phyloP scores from a whole-genome alignment of 179 eudicot species.

The Heliamphora pulchella region DNA sequence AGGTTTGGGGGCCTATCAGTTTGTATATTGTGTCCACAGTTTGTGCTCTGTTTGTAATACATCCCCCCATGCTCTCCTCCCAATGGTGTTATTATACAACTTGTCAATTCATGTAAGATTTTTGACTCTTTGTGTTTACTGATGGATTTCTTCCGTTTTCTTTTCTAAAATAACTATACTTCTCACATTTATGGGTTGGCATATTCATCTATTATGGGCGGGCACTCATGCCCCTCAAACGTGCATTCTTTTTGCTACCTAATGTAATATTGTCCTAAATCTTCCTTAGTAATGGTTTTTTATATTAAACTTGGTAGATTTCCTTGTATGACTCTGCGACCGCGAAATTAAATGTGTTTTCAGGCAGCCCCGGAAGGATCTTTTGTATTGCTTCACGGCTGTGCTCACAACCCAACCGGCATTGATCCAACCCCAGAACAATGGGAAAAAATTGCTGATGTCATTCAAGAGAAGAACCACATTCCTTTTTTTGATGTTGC shows the following conservation, averaged over 20 bases:
- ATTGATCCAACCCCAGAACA: conserved; percentile 94
- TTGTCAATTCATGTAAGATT: conserved; percentile 7
- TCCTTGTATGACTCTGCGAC: neutral
- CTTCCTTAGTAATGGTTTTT: neutral
- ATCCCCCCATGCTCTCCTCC: neutral
- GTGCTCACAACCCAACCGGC: conserved; percentile 98
- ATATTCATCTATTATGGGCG: neutral
- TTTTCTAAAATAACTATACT: neutral
- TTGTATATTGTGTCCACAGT: neutral
- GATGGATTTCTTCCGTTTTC: neutral
- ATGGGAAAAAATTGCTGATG: conserved; percentile 84
- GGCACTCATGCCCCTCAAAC: neutral
- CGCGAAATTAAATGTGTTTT: conserved; percentile 14
- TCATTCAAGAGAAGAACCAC: conserved; percentile 75
- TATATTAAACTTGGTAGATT: neutral
- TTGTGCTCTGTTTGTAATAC: neutral
- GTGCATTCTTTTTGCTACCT: neutral
- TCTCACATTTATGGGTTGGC: neutral
- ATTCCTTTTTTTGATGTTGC: conserved; percentile 97
- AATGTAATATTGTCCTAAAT: neutral
- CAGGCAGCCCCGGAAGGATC: conserved; percentile 97
- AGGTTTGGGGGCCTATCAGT: too few species aligned
- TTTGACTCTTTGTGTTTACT: neutral
- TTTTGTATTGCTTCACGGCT: conserved; percentile 89
- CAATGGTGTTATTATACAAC: neutral